These are phyloP conservation scores for Mycena rosella DNA, from an alignment of 768 basidiomycete genomes.

Conservation along the genomic window DNA sequence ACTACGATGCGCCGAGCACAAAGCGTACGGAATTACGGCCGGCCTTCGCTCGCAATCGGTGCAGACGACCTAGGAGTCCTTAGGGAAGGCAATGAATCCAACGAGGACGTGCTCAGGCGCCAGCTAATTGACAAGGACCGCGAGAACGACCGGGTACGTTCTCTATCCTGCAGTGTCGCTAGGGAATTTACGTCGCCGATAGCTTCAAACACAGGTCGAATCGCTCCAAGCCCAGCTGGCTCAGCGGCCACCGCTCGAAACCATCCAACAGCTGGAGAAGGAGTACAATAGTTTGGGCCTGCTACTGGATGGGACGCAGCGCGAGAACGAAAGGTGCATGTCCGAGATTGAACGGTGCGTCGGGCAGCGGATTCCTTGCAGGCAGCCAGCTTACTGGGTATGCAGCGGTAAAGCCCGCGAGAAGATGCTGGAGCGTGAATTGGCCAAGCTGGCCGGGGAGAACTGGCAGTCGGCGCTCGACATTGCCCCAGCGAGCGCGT, in stretches of 20 bases:
- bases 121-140: conserved; percentile 77
- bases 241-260: conserved; percentile 76
- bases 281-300: conserved; percentile 84
- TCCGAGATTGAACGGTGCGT: conserved; percentile 78
- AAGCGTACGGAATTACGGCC: conserved; percentile 66
- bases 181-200: background rate
- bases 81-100: conserved; percentile 68
- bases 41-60: conserved; percentile 64
- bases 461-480: conserved; percentile 71
- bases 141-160: conserved; percentile 75
- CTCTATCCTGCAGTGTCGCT: background rate
- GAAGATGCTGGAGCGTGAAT: conserved; percentile 80
- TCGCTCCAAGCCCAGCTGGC: conserved; percentile 74
- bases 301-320: conserved; percentile 81
- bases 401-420: conserved; percentile 74
- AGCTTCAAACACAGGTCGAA: conserved; percentile 76
- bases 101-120: conserved; percentile 71
- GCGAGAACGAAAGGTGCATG: conserved; percentile 91
- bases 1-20: conserved; percentile 75
- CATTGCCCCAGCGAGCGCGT: conserved; percentile 26
- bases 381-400: background rate
- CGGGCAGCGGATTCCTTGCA: background rate
- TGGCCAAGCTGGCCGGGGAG: conserved; percentile 78
- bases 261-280: conserved; percentile 73
- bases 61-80: conserved; percentile 73